Evolutionary conservation across 2,329 filamentous ascomycete species (phyloP), one percentile per base, ranked within the genome.

Genomic region (Fusarium transvaalense): DNA sequence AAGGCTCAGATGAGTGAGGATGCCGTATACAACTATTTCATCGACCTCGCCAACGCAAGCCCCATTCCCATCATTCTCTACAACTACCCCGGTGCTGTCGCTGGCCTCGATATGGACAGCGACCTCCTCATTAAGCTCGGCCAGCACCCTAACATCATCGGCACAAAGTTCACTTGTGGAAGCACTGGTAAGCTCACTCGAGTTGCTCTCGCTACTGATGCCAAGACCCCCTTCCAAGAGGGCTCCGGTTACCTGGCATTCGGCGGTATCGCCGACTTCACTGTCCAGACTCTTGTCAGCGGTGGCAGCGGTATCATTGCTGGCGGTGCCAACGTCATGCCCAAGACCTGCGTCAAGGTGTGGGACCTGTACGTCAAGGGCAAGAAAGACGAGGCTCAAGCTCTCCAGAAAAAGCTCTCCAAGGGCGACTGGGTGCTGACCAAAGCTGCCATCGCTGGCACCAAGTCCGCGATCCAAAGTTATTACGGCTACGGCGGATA

Each of bases 111-210:
- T 79, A 91, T 97, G 88, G 92, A 96, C 84, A 94, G 91, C 61
- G 93, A 97, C 77, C 85, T 95, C 62, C 87, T 97, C 74, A 93
- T 96, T 82, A 87, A 86, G 76, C 87, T 97, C 37, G 91, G 91
- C 43, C 82, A 89, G 77, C 93, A 97, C 81, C 88, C 89, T 69
- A 97, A 97, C 81, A 93, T 97, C 75, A 83, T 94, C 66, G 93
- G 93, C 66, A 94, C 92, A 56, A 97, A 97, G 80, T 97, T 97
- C 84, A 97, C 93, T 39, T 97, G 93, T 78, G 93, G 92, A 69
- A 96, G 93, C 83, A 96, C 92, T 1, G 93, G 93, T 68, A 97
- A 97, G 82, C 86, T 97, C 69, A 95, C 93, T 14, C 89, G 93
- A 32, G 92, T 97, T 6, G 92, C 93, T 9, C 80, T 86, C 15